phyloP scores from a whole-genome alignment of 2,329 filamentous ascomycete species.

The Aspergillus transmontanensis region DNA sequence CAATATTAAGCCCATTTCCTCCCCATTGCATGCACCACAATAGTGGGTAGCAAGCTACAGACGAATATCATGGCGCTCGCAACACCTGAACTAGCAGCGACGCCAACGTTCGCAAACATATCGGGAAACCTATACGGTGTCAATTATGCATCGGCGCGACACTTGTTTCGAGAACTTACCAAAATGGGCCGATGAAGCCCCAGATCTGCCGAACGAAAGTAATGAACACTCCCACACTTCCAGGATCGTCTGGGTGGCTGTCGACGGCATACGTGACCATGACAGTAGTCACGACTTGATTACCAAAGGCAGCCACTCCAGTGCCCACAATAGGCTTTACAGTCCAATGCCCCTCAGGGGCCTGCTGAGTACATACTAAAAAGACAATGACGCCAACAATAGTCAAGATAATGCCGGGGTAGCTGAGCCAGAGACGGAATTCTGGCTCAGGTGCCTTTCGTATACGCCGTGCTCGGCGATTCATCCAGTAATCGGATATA shows the following conservation, averaged over 20 bases:
- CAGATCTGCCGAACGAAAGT: constrained; percentile 54
- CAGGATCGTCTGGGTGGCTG: constrained; percentile 57
- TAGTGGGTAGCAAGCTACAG: constrained; percentile 19
- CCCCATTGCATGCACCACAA: constrained; percentile 17
- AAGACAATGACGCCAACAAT: constrained; percentile 62
- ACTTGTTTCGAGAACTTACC: constrained; percentile 24
- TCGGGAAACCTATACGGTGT: constrained; percentile 32
- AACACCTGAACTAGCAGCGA: constrained; percentile 36
- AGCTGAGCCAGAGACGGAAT: constrained; percentile 60
- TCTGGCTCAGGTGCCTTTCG: constrained; percentile 52
- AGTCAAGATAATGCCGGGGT: constrained; percentile 53
- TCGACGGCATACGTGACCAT: constrained; percentile 64
- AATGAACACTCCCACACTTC: constrained; percentile 62
- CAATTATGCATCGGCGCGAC: constrained; percentile 6
- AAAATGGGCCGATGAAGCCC: constrained; percentile 43
- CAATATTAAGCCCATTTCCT: constrained; percentile 14
- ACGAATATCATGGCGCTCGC: constrained; percentile 29
- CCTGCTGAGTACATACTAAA: constrained; percentile 54
- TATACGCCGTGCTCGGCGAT: constrained; percentile 26
- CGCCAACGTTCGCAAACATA: constrained; percentile 39
- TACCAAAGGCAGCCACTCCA: constrained; percentile 57
- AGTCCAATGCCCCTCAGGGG: constrained; percentile 54
- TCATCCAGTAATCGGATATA: constrained; percentile 61
- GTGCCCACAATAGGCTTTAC: constrained; percentile 61
- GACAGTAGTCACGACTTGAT: constrained; percentile 65